phyloP scores from a whole-genome alignment of 768 basidiomycete genomes.

The Aureoboletus auriporus region DNA sequence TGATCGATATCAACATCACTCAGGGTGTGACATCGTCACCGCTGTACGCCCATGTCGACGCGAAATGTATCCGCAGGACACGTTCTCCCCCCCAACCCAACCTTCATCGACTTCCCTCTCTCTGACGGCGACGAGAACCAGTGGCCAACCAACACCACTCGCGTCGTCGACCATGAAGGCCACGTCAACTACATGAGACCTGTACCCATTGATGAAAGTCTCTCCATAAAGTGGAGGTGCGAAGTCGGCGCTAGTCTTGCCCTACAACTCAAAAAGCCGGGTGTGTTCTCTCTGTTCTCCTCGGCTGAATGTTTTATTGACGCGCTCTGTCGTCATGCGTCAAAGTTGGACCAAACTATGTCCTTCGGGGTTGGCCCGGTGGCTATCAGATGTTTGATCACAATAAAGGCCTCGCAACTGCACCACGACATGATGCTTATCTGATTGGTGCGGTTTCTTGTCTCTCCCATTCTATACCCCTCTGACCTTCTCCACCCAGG shows the following conservation, averaged over 20 bases:
- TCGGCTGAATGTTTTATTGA: neutral
- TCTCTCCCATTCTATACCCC: neutral
- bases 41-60: constrained; percentile 18
- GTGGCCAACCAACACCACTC: constrained; percentile 58
- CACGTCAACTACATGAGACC: constrained; percentile 70
- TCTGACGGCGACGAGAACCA: constrained; percentile 53
- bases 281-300: constrained; percentile 33
- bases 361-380: constrained; percentile 60
- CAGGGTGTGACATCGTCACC: neutral
- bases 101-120: constrained; percentile 54
- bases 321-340: neutral
- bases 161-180: constrained; percentile 52
- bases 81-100: constrained; percentile 47
- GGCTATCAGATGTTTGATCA: constrained; percentile 75
- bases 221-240: constrained; percentile 56
- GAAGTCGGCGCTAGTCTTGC: constrained; percentile 41
- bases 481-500: constrained; percentile 18
- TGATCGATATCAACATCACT: no score
- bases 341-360: constrained; percentile 51
- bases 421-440: constrained; percentile 73
- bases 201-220: constrained; percentile 46
- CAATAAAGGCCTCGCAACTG: constrained; percentile 53
- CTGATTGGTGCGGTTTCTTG: constrained; percentile 54
- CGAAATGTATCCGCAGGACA: constrained; percentile 14
- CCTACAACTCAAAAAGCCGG: constrained; percentile 41